Conservation (phyloP, 495 filamentous ascomycete species). For the Staphylotrichum tortipilum region DNA sequence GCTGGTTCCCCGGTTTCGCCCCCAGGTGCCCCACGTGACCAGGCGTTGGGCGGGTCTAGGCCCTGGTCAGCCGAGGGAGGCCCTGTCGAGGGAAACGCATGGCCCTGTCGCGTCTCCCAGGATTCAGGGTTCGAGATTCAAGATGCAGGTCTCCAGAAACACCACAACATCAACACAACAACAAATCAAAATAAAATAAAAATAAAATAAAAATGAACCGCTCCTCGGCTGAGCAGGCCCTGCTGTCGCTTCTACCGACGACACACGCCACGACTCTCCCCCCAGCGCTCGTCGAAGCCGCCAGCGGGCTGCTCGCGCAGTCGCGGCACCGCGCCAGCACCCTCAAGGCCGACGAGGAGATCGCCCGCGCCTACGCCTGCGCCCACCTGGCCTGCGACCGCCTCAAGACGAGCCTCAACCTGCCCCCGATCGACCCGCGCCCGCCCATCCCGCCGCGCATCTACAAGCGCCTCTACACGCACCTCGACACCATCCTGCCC, state of each 20-base stretch:
- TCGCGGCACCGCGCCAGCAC: constrained; percentile 71
- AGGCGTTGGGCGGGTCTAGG: too few relatives aligned
- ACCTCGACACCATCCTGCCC: constrained; percentile 66
- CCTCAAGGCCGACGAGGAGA: constrained; percentile 81
- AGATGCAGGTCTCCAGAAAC: too few relatives aligned
- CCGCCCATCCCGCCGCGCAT: constrained; percentile 75
- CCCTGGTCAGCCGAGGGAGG: too few relatives aligned
- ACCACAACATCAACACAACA: too few relatives aligned
- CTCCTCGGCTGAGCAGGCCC: constrained; percentile 65
- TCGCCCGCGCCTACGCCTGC: constrained; percentile 78
- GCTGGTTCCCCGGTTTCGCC: too few relatives aligned
- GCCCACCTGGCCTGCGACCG: constrained; percentile 87
- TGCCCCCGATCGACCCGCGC: constrained; percentile 69
- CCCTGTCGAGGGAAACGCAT: too few relatives aligned
- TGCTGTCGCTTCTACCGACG: constrained; percentile 70
- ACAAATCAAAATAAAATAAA: too few relatives aligned
- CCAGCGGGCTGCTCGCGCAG: constrained; percentile 74
- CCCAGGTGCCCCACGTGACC: too few relatives aligned
- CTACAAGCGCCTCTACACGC: constrained; percentile 76
- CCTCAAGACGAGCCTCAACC: constrained; percentile 71
- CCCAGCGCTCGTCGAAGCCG: constrained; percentile 62
- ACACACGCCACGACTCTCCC: constrained; percentile 66
- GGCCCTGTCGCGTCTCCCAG: too few relatives aligned
- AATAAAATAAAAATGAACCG: constrained; percentile 58
- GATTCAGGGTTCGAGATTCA: too few relatives aligned